Conservation (phyloP, 2,329 filamentous ascomycete genomes). For the Monilinia aucupariae region DNA sequence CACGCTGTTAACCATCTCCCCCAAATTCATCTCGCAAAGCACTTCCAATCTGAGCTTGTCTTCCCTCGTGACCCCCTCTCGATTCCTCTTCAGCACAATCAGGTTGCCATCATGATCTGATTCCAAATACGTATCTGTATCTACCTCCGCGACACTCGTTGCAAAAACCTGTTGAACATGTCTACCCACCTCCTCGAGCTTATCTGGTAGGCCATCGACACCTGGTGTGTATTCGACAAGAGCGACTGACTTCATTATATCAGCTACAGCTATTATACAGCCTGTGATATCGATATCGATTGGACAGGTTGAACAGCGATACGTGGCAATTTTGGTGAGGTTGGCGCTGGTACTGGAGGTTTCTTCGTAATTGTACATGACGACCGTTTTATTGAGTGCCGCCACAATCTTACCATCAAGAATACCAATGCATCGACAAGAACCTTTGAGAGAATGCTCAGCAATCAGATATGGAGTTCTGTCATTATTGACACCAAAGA, state of each 20-base stretch:
- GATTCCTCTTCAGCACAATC: constrained; percentile 69
- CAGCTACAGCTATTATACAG: constrained; percentile 74
- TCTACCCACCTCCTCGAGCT: constrained; percentile 67
- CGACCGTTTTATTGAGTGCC: constrained; percentile 81
- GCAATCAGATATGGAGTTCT: constrained; percentile 67
- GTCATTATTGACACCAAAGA: constrained; percentile 75
- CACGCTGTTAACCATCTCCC: constrained; percentile 91
- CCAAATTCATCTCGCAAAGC: constrained; percentile 75
- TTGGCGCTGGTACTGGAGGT: constrained; percentile 50
- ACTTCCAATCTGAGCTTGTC: constrained; percentile 67
- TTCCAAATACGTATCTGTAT: constrained; percentile 70
- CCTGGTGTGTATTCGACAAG: constrained; percentile 66
- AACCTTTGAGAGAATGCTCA: constrained; percentile 66
- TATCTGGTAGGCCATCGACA: constrained; percentile 51
- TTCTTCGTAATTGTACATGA: constrained; percentile 52
- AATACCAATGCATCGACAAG: constrained; percentile 72
- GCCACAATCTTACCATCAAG: constrained; percentile 75
- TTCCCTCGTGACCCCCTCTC: constrained; percentile 65
- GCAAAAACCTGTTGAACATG: constrained; percentile 80
- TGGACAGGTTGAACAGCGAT: constrained; percentile 77
- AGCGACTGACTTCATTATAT: constrained; percentile 89
- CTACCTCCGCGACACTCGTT: constrained; percentile 70
- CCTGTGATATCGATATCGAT: constrained; percentile 72
- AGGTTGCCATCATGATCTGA: constrained; percentile 86
- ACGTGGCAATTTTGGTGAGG: constrained; percentile 67